Base-by-base conservation (phyloP, 2,329 filamentous ascomycete genomes). In the Fonsecaea pugnacius region DNA sequence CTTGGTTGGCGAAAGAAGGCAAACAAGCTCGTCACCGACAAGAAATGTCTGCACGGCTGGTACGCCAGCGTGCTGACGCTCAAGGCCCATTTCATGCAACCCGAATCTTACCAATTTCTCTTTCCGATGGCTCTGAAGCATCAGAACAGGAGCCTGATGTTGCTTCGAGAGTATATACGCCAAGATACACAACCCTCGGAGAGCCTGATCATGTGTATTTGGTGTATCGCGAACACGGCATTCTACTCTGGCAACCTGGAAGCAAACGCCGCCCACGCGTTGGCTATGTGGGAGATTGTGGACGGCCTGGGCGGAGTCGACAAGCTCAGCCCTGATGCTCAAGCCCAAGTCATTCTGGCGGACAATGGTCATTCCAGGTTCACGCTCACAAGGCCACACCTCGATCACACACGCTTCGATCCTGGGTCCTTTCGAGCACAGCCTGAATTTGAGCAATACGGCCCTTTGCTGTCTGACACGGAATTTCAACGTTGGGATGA, bases 51-150 rank as follows among this genome's bases (percentile, higher is more conserved):
- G 12, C 56, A 64, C 53, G 61, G 61, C 46, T 64, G 61, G 61
- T 64, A 54, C 18, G 61, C 61, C 14, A 58, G 53, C 27, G 61
- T 60, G 16, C 40, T 64, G n/a, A 64, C 48, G 24, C 27, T 64
- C 14, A 64, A 58, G 27, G 55, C 61, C 9, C 18, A 52, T 32
- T 64, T 53, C 12, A 14, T 54, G 33, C 43, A 64, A 24, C 55
- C 61, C 10, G 46, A 58, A 38, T 24, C n/a, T 8, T 64, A 46
- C 36, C n/a, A 30, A 9, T 30, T 52, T 10, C 55, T 64, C 24
- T 64, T 52, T 33, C 61, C 61, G 24, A 64, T 64, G 61, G 61
- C 61, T 33, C 50, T 64, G n/a, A 59, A 38, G 33, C 61, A 64
- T 48, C 61, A 64, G 21, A 64, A 64, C 32, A 36, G 36, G 21